Evolutionary conservation across 805 yeast genomes (phyloP).

Genomic region (Candida caryicola): DNA sequence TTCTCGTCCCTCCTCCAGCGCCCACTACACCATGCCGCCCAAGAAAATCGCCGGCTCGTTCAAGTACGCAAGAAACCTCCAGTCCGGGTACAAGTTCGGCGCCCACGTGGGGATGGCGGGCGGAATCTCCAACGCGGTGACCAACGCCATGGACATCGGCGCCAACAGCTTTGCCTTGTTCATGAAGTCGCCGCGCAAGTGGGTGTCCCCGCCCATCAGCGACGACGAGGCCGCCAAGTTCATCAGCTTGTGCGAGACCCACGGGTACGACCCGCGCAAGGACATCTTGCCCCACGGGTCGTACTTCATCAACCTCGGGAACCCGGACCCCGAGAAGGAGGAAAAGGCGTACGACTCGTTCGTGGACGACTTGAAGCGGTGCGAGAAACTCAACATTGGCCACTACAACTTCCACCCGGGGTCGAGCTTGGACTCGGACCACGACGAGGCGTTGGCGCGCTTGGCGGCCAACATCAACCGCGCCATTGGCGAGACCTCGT

Average conservation of each 20-base stretch:
- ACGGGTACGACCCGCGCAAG: constrained; percentile 67
- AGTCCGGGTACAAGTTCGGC: constrained; percentile 63
- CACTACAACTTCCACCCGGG: constrained; percentile 93
- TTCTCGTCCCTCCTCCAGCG: no score
- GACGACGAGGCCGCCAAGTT: constrained; percentile 68
- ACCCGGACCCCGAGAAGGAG: constrained; percentile 80
- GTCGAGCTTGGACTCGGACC: constrained; percentile 71
- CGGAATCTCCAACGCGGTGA: constrained; percentile 70
- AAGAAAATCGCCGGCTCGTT: constrained; percentile 12
- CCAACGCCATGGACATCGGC: constrained; percentile 52
- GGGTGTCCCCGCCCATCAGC: constrained; percentile 80
- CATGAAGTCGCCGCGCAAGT: constrained; percentile 83
- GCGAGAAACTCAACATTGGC: constrained; percentile 83
- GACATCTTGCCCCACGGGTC: constrained; percentile 94
- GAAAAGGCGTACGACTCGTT: constrained; percentile 73
- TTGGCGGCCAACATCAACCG: constrained; percentile 77
- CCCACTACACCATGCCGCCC: constrained; percentile 2
- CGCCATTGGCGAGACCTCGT: constrained; percentile 69
- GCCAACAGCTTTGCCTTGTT: constrained; percentile 89
- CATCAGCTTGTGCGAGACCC: constrained; percentile 55
- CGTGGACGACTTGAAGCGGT: constrained; percentile 80
- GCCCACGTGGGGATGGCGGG: constrained; percentile 88
- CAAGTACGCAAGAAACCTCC: constrained; percentile 38
- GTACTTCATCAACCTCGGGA: constrained; percentile 87
- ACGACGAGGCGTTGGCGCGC: constrained; percentile 57